phyloP scores from a whole-genome alignment of 129 eudicot species.

The Flaveria bidentis region DNA sequence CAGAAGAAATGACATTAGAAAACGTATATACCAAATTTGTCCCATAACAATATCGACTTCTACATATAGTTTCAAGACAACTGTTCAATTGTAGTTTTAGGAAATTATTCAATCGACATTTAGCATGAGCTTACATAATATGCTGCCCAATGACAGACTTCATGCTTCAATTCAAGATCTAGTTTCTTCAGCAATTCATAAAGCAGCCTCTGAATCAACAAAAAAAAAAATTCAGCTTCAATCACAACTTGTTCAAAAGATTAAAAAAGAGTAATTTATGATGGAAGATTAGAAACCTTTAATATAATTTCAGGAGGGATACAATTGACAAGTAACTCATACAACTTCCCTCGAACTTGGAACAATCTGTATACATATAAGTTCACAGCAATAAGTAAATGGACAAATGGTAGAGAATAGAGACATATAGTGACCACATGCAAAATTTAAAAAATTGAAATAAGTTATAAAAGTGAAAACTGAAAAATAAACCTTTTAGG shows the following conservation, averaged over 20 bases:
- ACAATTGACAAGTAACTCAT: conserved; percentile 81
- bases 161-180: conserved; percentile 87
- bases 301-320: conserved; percentile 90
- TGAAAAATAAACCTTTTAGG: conserved; percentile 71
- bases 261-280: background rate
- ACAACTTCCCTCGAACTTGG: conserved; percentile 90
- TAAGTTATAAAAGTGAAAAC: background rate
- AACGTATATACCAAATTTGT: background rate
- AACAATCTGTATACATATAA: conserved; percentile 56
- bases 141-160: conserved; percentile 97
- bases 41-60: background rate
- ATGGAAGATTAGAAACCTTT: conserved; percentile 47
- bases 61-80: background rate
- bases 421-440: no score
- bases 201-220: conserved; percentile 76
- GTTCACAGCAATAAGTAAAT: no score
- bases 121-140: conserved; percentile 73
- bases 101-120: background rate
- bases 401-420: no score
- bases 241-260: background rate
- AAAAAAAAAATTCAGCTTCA: conserved; percentile 17
- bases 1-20: conserved; percentile 19
- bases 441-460: background rate
- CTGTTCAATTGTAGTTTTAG: background rate
- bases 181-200: conserved; percentile 81